Evolutionary conservation across 2,329 filamentous ascomycete genomes (phyloP).

Genomic region (Coniochaeta ligniaria): DNA sequence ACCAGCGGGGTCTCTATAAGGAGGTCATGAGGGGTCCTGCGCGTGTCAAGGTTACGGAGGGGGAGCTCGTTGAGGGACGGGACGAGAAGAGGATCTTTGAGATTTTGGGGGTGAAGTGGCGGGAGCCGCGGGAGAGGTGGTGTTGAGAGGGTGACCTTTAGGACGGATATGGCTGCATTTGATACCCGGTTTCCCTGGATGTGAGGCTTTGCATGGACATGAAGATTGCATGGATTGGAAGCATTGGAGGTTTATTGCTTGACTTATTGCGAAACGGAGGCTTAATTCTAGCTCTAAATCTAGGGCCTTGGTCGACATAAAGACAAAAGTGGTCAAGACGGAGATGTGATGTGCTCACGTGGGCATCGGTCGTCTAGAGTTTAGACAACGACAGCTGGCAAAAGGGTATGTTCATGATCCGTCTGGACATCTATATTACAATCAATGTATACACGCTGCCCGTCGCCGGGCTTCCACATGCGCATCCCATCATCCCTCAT

Average conservation of each 20-base stretch:
- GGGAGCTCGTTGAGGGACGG: conserved; percentile 63
- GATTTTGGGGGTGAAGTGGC: conserved; percentile 75
- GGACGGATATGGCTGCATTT: not conserved
- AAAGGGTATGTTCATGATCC: not conserved
- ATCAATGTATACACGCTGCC: not conserved
- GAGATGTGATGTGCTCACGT: not conserved
- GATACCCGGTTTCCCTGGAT: not conserved
- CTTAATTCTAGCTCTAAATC: too few relatives aligned
- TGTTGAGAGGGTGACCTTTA: conserved; percentile 40
- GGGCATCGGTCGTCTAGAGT: not conserved
- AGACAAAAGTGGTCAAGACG: not conserved
- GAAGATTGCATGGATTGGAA: not conserved
- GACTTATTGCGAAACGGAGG: not conserved
- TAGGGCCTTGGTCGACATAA: too few relatives aligned
- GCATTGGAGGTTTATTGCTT: not conserved
- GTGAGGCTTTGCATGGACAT: not conserved
- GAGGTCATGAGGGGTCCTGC: conserved; percentile 56
- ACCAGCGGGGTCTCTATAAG: conserved; percentile 73
- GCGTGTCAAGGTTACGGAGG: conserved; percentile 56
- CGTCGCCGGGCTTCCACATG: not conserved
- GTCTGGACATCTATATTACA: not conserved
- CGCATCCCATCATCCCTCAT: not conserved
- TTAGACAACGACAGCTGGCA: not conserved
- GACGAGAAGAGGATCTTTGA: conserved; percentile 78
- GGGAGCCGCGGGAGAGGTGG: conserved; percentile 68